Evolutionary conservation across 169 alveolate genomes (phyloP), one percentile per base, ranked within the genome.

Genomic region (Perkinsus chesapeaki): DNA sequence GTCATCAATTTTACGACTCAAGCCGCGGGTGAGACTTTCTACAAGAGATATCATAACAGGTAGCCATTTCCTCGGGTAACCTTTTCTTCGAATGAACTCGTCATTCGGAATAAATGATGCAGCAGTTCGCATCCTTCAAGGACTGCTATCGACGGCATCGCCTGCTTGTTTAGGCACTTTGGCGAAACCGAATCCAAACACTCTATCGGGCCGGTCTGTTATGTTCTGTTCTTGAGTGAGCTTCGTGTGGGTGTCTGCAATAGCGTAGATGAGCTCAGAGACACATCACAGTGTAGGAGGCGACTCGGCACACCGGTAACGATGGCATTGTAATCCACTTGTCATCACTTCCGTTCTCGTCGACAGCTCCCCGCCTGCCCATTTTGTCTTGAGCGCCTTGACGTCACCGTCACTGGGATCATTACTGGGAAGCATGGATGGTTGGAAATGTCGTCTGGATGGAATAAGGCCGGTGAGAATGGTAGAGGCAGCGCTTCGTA

Each of bases 351-450:
- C 31, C 27, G 82, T 5, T 7, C 12, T 60, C 37, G 60, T 43
- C 16, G 82, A 16, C 31, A 94, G 60, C 39, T 96, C 12, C 97
- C 97, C 19, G 82, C 94, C 3, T 96, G 97, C 73, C 97, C 97
- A 27, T 34, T 94, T 5, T 96, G 97, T 60, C 39, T 96, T 0
- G 97, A 95, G 39, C 94, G 94, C 92, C 39, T 96, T 34, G 97
- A 94, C 91, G 93, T 93, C 7, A 82, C 95, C 34, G 95, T 92
- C 23, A 93, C 95, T 48, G 96, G 97, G 31, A 48, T 93, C 27
- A 48, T 60, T 5, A 60, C 82, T 16, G 82, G 82, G 37, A 60
- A 60, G 82, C 82, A 60, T 34, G 82, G 82, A 60, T 60, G 82
- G 82, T 34, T 60, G 37, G 82, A 60, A 34, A 60, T 60, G 82